Evolutionary conservation across 2,329 filamentous ascomycete species (phyloP), one percentile per base, ranked within the genome.

Genomic region (Talaromyces funiculosus): DNA sequence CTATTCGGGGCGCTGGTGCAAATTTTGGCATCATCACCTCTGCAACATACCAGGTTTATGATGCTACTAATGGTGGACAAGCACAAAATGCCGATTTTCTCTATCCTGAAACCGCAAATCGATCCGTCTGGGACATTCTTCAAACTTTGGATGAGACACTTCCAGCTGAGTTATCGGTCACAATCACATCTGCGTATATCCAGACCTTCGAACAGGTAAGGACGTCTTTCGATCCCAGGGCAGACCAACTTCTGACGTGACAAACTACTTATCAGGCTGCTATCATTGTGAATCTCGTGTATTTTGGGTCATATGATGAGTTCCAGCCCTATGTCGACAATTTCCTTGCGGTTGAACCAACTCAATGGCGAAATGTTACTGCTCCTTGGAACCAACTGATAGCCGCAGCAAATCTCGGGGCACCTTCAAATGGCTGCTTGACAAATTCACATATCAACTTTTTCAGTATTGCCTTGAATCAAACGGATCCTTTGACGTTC

Each of bases 1-100:
- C 74, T 2, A 64, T 75, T 40, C 70, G 70, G 29, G 74, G 74
- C 22, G 73, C 74, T 5, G 73, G 68, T 6, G 69, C 73, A 14
- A 72, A 69, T 26, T 76, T 76, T 60, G 74, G 73, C 0, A 71
- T 76, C 31, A 69, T 76, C 3, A 77, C 74, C 0, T 62, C 57
- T 5, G 67, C 65, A 12, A 71, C 67, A 18, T 75, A 71, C 64
- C 69, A 72, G 53, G 67, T 76, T 20, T 69, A 72, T 33, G 10
- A 64, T 43, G 53, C 59, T 29, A 62, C 56, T 7, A 62, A 68
- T 33, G 58, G 54, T 12, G 67, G 67, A 5, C 64, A 65, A n/a
- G 61, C 57, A 29, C 55, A 60, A 49, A 65, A 61, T 49, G 64
- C 64, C 12, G 64, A 66, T 38, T 60, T 67, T 16, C 12, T 58